These are phyloP conservation scores for Oryza coarctata DNA, from an alignment of 176 grass and related monocot genomes.

Conservation along the genomic window DNA sequence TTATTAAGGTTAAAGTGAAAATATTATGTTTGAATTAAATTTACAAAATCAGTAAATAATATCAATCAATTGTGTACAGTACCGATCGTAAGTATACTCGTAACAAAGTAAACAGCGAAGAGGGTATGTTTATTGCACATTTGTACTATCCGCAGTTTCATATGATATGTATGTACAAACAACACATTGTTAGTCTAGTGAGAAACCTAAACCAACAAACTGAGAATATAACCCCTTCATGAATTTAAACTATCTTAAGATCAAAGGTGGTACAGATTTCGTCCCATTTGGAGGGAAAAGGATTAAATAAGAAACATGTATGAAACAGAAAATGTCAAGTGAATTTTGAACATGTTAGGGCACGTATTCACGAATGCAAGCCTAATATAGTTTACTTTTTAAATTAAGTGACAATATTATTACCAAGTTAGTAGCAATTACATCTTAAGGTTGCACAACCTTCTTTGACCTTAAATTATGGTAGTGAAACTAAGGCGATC, in stretches of 20 bases:
- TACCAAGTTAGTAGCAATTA: too few relatives aligned
- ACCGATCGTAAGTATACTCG: too few relatives aligned
- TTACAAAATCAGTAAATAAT: conserved; percentile 38
- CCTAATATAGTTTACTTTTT: background rate
- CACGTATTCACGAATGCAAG: background rate
- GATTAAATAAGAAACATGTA: background rate
- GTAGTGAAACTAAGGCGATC: conserved; percentile 5
- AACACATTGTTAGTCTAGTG: background rate
- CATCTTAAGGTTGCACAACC: background rate
- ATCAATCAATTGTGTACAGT: too few relatives aligned
- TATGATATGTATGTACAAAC: conserved; percentile 8
- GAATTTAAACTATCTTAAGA: background rate
- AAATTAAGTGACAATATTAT: background rate
- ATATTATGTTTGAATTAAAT: too few relatives aligned
- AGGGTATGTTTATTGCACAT: background rate
- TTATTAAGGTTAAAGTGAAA: too few relatives aligned
- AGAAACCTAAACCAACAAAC: background rate
- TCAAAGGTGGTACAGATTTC: background rate
- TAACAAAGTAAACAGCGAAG: background rate
- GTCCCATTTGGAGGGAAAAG: background rate
- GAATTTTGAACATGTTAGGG: background rate
- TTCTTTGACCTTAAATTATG: background rate
- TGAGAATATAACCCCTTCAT: background rate
- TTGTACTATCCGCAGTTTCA: background rate
- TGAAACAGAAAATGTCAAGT: background rate